phyloP scores from a whole-genome alignment of 2,329 filamentous ascomycete genomes.

The Aspergillus amoenus region DNA sequence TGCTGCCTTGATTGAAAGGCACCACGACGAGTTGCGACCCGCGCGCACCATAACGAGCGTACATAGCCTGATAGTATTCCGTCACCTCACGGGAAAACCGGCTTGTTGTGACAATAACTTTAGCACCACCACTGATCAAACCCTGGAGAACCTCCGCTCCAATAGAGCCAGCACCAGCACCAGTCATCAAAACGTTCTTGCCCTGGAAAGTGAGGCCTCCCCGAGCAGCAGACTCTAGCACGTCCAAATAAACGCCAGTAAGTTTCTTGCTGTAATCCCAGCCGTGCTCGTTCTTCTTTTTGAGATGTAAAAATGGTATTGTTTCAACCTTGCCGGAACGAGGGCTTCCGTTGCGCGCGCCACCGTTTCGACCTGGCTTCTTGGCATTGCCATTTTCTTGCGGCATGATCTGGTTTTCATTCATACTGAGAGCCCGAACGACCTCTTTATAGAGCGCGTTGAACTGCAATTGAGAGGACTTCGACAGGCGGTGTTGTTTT shows the following conservation, averaged over 20 bases:
- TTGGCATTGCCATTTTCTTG: conserved; percentile 70
- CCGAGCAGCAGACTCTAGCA: conserved; percentile 83
- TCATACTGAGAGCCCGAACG: conserved; percentile 92
- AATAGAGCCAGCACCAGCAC: conserved; percentile 95
- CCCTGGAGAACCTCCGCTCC: conserved; percentile 96
- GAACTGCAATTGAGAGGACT: conserved; percentile 94
- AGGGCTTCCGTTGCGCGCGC: conserved; percentile 50
- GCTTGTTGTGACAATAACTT: conserved; percentile 94
- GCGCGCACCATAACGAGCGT: conserved; percentile 86
- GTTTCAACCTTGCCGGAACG: conserved; percentile 92
- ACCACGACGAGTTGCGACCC: conserved; percentile 97
- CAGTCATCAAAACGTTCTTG: conserved; percentile 97
- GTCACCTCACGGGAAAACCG: conserved; percentile 96
- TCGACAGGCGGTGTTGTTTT: conserved; percentile 96
- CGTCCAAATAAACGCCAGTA: conserved; percentile 88
- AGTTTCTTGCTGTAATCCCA: conserved; percentile 99
- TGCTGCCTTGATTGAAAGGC: conserved; percentile 98
- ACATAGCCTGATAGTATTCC: conserved; percentile 99
- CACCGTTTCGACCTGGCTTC: conserved; percentile 55
- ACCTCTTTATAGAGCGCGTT: conserved; percentile 94
- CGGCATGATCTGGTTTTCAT: conserved; percentile 93
- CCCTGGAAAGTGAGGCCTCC: conserved; percentile 86
- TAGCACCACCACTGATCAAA: conserved; percentile 92
- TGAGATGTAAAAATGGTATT: conserved; percentile 94
- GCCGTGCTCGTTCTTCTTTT: conserved; percentile 93